Conservation (phyloP, 139 green algal species). For the Chloropicon primus region DNA sequence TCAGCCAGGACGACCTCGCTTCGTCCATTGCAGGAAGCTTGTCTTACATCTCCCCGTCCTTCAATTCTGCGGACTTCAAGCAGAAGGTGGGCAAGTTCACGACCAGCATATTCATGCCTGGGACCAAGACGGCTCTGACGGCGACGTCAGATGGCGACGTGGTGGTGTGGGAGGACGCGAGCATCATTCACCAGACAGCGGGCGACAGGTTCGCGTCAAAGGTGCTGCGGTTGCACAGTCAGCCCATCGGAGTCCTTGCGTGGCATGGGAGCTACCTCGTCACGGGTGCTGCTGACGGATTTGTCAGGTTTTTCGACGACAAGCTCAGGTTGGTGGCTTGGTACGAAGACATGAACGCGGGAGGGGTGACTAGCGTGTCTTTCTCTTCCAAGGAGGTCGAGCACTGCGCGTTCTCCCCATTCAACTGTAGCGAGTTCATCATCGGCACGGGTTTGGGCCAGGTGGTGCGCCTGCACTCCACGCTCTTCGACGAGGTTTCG, state of each 20-base stretch:
- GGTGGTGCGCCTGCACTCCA: slow-evolving; percentile 10
- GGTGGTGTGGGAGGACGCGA: slow-evolving; percentile 59
- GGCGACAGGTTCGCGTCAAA: slow-evolving; percentile 48
- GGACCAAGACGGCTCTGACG: slow-evolving; percentile 27
- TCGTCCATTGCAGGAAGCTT: slow-evolving; percentile 14
- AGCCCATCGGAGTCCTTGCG: slow-evolving; percentile 35
- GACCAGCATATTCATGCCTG: slow-evolving; percentile 38
- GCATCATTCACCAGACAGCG: slow-evolving; percentile 30
- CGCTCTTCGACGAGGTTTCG: slow-evolving; percentile 9
- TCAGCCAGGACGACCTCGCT: neutral
- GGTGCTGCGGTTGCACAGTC: slow-evolving; percentile 54
- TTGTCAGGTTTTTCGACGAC: slow-evolving; percentile 60
- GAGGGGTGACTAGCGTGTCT: slow-evolving; percentile 32
- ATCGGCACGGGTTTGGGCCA: slow-evolving; percentile 12
- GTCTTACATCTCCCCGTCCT: slow-evolving; percentile 47
- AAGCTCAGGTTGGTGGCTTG: slow-evolving; percentile 56
- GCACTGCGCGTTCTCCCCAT: neutral
- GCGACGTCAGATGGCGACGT: slow-evolving; percentile 53
- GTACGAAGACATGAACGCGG: slow-evolving; percentile 66
- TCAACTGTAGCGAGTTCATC: slow-evolving; percentile 14
- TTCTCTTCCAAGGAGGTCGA: slow-evolving; percentile 21
- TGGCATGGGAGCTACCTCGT: slow-evolving; percentile 44
- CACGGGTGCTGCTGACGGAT: slow-evolving; percentile 38
- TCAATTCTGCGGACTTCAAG: slow-evolving; percentile 47
- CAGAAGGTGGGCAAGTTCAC: slow-evolving; percentile 48